These are phyloP conservation scores for Rhododendron mucronatum DNA, from an alignment of 148 eudicot species.

Conservation along the genomic window DNA sequence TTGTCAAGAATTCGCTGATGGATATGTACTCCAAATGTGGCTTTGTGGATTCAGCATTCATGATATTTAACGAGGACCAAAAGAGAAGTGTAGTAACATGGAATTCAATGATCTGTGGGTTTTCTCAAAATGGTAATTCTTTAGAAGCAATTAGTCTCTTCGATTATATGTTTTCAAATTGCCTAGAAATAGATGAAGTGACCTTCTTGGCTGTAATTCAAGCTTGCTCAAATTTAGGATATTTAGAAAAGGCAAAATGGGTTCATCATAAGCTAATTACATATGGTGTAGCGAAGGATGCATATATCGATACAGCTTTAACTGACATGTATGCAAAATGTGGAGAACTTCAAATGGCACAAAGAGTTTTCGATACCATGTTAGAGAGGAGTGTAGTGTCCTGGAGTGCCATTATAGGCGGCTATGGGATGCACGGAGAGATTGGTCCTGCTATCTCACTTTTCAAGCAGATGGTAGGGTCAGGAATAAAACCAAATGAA, in stretches of 20 bases:
- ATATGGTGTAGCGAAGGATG: slow-evolving; percentile 30
- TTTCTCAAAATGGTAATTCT: slow-evolving; percentile 42
- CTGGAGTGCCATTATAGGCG: slow-evolving; percentile 58
- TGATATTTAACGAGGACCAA: slow-evolving; percentile 27
- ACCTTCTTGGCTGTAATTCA: slow-evolving; percentile 49
- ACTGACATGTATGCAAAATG: slow-evolving; percentile 54
- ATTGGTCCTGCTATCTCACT: slow-evolving; percentile 33
- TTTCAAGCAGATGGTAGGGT: slow-evolving; percentile 39
- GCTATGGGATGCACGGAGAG: slow-evolving; percentile 50
- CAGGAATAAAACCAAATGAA: slow-evolving; percentile 48
- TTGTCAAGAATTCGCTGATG: slow-evolving; percentile 46
- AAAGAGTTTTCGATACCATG: slow-evolving; percentile 41
- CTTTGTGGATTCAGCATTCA: slow-evolving; percentile 29
- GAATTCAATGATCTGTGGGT: slow-evolving; percentile 63
- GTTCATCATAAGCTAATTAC: slow-evolving; percentile 47
- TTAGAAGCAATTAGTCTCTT: slow-evolving; percentile 44
- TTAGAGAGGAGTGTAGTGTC: slow-evolving; percentile 42
- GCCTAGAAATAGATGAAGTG: slow-evolving; percentile 43
- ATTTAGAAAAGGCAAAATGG: slow-evolving; percentile 51
- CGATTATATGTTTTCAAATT: slow-evolving; percentile 32
- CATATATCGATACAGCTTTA: slow-evolving; percentile 46
- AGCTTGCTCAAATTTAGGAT: slow-evolving; percentile 58
- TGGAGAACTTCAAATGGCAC: slow-evolving; percentile 53
- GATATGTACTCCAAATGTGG: slow-evolving; percentile 60
- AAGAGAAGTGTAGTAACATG: slow-evolving; percentile 42